Base-by-base conservation (phyloP, 2,329 filamentous ascomycete species). In the Colletotrichum tropicale region DNA sequence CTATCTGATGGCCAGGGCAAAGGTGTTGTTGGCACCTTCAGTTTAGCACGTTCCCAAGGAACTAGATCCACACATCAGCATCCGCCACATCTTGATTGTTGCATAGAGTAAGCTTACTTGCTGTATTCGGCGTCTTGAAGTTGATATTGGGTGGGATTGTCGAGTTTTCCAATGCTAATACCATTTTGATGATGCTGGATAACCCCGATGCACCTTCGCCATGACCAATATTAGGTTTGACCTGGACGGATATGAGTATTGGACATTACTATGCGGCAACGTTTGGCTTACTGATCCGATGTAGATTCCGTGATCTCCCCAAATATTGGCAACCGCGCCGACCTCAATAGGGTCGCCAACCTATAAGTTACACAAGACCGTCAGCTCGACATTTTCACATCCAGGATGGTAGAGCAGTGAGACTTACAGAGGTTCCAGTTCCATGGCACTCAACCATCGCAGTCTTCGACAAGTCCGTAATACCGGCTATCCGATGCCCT, bases 341-440 rank as follows among this genome's bases (percentile, higher is more conserved):
- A 82, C 79, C 72, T 88, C 87, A 1, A 81, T 72, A 0, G 89
- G 89, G 75, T 92, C 90, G 3, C 91, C 91, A 2, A 87, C 87
- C 52, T 76, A 13, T 16, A 6, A 2, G 8, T 24, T 3, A 15
- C 6, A 16, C 2, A 13, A 13, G 5, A 24, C 1, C n/a, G n/a
- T n/a, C 7, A 43, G 52, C 15, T 30, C 18, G 18, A 32, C 12
- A 10, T 8, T 5, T 21, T 18, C 28, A 16, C 13, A 15, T 5
- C 30, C n/a, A 56, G 7, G 10, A 18, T 30, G 52, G 6, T 24
- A 24, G 10, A 13, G 8, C 5, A 18, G 83, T 82, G 67, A 86
- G 85, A 3, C 86, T 86, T 4, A 81, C 81, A 6, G 60, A 56
- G 3, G 86, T 87, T 1, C 85, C 85, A 3, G 86, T 87, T 1